Percentiles rank a stretch among this genome's conserved stretches.
Evolutionary conservation across 345 rosid species (phyloP).

Genomic region (Gossypium australe): DNA sequence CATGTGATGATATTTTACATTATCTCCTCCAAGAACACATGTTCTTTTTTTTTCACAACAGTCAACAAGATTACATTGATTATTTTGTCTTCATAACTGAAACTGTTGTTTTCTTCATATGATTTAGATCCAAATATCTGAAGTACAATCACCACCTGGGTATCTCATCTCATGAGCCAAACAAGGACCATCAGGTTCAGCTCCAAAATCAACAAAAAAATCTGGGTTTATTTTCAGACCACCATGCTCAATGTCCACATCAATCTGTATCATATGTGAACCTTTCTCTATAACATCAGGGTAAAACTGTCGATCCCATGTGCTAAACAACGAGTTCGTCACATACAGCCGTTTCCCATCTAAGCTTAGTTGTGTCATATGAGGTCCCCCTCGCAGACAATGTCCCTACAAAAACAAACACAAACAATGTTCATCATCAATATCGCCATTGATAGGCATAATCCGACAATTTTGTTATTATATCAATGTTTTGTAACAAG

Average conservation of each 20-base stretch:
- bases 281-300: conserved; percentile 76
- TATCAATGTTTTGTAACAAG: neutral
- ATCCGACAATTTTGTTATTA: neutral
- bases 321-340: conserved; percentile 82
- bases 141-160: conserved; percentile 97
- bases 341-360: conserved; percentile 87
- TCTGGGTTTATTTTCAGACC: conserved; percentile 60
- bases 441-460: neutral
- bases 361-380: conserved; percentile 84
- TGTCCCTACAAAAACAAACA: conserved; percentile 45
- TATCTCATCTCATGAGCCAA: conserved; percentile 97
- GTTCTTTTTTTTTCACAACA: too few relatives aligned
- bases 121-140: conserved; percentile 72
- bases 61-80: neutral
- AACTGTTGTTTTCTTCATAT: neutral
- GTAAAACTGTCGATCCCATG: conserved; percentile 83
- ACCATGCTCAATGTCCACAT: conserved; percentile 69
- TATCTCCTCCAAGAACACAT: too few relatives aligned
- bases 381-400: conserved; percentile 76
- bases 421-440: neutral
- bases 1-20: too few relatives aligned
- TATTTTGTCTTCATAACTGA: neutral
- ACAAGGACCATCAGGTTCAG: conserved; percentile 83
- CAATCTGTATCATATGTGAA: conserved; percentile 82
- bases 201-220: conserved; percentile 77